Conservation (phyloP, 768 basidiomycete genomes). For the Mycena metata region DNA sequence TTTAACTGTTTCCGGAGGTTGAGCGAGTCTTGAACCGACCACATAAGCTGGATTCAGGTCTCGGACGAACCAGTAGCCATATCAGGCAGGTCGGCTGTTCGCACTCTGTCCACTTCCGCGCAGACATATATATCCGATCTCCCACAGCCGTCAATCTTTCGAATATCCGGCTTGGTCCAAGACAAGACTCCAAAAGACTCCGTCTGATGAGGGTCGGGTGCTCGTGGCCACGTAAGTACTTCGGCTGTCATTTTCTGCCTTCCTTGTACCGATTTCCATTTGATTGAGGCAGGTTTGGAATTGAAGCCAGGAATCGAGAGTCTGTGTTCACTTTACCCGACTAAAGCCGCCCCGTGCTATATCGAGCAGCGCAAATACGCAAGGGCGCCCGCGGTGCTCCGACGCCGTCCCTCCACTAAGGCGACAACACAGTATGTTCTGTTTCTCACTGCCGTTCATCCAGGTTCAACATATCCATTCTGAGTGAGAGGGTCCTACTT, state of each 20-base stretch:
- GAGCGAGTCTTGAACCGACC: too few relatives aligned
- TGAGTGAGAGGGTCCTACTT: not conserved
- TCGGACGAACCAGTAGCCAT: conserved; percentile 81
- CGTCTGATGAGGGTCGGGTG: conserved; percentile 61
- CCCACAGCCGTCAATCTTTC: conserved; percentile 84
- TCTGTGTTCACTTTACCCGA: too few relatives aligned
- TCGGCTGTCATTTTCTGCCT: conserved; percentile 40
- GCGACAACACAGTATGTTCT: conserved; percentile 84
- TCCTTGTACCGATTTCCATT: conserved; percentile 38
- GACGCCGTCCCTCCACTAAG: conserved; percentile 79
- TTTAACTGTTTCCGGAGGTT: too few relatives aligned
- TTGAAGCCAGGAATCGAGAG: conserved; percentile 78
- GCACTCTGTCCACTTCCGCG: conserved; percentile 22
- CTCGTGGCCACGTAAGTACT: conserved; percentile 74
- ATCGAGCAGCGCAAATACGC: conserved; percentile 83
- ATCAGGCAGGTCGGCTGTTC: conserved; percentile 80
- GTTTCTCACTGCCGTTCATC: conserved; percentile 81
- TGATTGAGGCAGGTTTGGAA: conserved; percentile 87
- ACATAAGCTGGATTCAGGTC: conserved; percentile 68
- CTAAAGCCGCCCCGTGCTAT: conserved; percentile 86
- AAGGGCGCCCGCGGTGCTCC: conserved; percentile 76
- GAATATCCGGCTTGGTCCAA: conserved; percentile 84
- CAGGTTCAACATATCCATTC: conserved; percentile 63
- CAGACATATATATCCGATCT: conserved; percentile 30
- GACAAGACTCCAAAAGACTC: too few relatives aligned